Conservation (phyloP, 768 basidiomycete species). For the Boletus bicolor region DNA sequence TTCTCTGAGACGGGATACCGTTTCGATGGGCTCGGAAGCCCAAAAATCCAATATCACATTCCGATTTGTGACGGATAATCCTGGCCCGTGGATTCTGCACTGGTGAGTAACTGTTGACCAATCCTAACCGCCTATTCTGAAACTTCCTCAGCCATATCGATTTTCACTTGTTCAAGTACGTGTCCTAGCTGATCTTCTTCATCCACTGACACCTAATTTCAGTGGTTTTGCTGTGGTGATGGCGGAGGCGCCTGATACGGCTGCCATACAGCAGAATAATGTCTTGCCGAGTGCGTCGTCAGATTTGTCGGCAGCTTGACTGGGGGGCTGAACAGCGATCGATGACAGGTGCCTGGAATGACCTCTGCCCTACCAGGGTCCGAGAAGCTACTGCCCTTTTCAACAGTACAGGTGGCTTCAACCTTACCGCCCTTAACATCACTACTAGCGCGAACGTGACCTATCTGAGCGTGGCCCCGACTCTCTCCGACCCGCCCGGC, state of each 20-base stretch:
- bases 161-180: constrained; percentile 29
- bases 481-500: background rate
- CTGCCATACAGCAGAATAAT: constrained; percentile 18
- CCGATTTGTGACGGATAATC: constrained; percentile 63
- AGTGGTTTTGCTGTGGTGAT: constrained; percentile 33
- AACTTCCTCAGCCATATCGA: constrained; percentile 28
- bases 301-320: background rate
- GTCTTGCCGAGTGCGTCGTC: constrained; percentile 20
- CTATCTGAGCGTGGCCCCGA: background rate
- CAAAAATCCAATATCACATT: constrained; percentile 47
- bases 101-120: constrained; percentile 22
- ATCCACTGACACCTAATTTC: constrained; percentile 1
- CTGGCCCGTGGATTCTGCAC: constrained; percentile 58
- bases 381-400: constrained; percentile 17
- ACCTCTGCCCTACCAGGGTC: constrained; percentile 19
- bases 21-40: constrained; percentile 31
- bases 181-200: background rate
- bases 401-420: constrained; percentile 17
- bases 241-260: constrained; percentile 24
- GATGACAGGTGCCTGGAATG: constrained; percentile 17
- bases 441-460: background rate
- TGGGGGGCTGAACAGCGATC: background rate
- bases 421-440: constrained; percentile 12
- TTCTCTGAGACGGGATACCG: constrained; percentile 35
- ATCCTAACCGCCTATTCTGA: background rate